Percentiles rank a stretch among this genome's conserved stretches.
phyloP scores from a whole-genome alignment of 2,329 filamentous ascomycete species.

The Clarireedia monteithiana region DNA sequence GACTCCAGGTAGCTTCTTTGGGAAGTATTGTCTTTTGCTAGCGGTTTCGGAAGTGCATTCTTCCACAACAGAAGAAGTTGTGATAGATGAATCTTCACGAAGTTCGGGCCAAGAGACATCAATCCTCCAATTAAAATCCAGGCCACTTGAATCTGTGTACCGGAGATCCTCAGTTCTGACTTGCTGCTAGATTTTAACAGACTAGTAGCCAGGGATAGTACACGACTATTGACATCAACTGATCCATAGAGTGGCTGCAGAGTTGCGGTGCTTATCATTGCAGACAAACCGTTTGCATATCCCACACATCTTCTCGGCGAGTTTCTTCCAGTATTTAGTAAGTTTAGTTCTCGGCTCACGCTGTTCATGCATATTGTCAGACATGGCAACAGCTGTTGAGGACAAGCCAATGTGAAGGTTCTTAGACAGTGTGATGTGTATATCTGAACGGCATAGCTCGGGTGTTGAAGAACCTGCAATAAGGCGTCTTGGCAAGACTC shows the following conservation, averaged over 20 bases:
- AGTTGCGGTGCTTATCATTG: constrained; percentile 83
- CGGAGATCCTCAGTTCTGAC: constrained; percentile 82
- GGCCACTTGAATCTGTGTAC: constrained; percentile 92
- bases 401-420: constrained; percentile 80
- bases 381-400: constrained; percentile 83
- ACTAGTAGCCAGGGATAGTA: constrained; percentile 84
- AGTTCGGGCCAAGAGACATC: constrained; percentile 94
- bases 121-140: constrained; percentile 96
- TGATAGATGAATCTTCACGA: constrained; percentile 96
- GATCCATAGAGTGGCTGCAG: constrained; percentile 87
- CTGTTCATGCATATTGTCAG: constrained; percentile 97
- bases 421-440: constrained; percentile 82
- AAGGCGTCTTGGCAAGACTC: constrained; percentile 81
- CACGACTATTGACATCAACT: constrained; percentile 87
- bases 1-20: constrained; percentile 80
- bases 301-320: constrained; percentile 80
- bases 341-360: constrained; percentile 74
- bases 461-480: constrained; percentile 84
- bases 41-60: constrained; percentile 87
- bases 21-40: constrained; percentile 85
- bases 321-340: constrained; percentile 67
- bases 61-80: constrained; percentile 94
- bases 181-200: constrained; percentile 87
- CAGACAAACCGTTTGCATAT: constrained; percentile 85
- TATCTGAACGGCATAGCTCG: constrained; percentile 92